Base-by-base conservation (phyloP, 768 basidiomycete species). In the Agrocybe chaxingu region DNA sequence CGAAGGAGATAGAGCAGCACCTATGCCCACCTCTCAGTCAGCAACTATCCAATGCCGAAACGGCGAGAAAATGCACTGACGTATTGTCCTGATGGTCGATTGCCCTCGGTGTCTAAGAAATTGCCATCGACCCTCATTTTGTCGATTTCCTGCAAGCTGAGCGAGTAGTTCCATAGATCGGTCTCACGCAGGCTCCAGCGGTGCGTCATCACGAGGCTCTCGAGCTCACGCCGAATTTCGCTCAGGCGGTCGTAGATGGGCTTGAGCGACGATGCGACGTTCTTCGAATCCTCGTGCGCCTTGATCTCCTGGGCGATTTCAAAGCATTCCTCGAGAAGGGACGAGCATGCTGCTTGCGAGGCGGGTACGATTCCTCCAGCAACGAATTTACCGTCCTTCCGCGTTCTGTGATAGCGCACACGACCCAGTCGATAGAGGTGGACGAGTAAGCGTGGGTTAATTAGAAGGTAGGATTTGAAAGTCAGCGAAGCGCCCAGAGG, bases 171-270 rank as follows among this genome's bases (percentile, higher is more conserved):
- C 78, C 83, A 93, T 16, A 96, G 72, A 60, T 96, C 93, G 1
- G 91, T 92, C 75, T 99, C 97, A 38, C 95, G 78, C 48, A 99
- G 72, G 53, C 87, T 98, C 97, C 97, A 99, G 33, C 97, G 85
- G 66, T 96, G 97, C 0, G 97, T 98, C 57, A 98, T 74, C 30
- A 89, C 91, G 58, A 99, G 74, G 55, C 87, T 84, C 71, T 99
- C 97, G 46, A 99, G 76, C 66, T 98, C 91, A 6, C 81, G 74
- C 47, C 94, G 81, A 60, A 98, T 84, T 60, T 89, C 89, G 53
- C 74, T 80, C 59, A 99, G 78, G 18, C 97, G 82, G 62, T 99
- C 97, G 64, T 94, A 89, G 54, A 98, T 95, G 1, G 94, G 92
- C 62, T 92, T 91, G 45, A 97, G 78, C 2, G 87, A 85, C 12